phyloP scores from a whole-genome alignment of 2,329 filamentous ascomycete species.

The Rutstroemia sp. region DNA sequence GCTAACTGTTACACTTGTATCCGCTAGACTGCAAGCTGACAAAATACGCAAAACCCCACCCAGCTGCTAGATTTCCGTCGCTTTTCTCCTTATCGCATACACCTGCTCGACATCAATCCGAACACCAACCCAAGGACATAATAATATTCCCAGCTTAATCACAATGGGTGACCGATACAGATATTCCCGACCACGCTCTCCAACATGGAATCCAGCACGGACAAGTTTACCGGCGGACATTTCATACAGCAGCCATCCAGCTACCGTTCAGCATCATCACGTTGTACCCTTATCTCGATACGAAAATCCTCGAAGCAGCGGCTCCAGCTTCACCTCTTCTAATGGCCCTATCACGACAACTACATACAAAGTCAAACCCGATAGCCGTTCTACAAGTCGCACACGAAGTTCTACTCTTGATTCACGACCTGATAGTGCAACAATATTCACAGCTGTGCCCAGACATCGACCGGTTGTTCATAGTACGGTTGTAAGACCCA shows the following conservation, averaged over 20 bases:
- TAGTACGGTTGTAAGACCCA: slow-evolving; percentile 27
- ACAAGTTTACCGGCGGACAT: slow-evolving; percentile 46
- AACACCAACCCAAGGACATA: background rate
- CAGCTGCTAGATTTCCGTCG: background rate
- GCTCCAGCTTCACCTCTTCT: slow-evolving; percentile 22
- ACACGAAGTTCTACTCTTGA: slow-evolving; percentile 44
- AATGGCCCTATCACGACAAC: slow-evolving; percentile 40
- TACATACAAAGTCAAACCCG: slow-evolving; percentile 49
- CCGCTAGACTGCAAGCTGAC: slow-evolving; percentile 1
- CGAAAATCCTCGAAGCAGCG: slow-evolving; percentile 31
- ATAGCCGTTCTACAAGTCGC: slow-evolving; percentile 42
- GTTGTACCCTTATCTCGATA: slow-evolving; percentile 39
- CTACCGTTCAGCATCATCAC: slow-evolving; percentile 40
- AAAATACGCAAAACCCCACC: background rate
- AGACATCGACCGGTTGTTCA: slow-evolving; percentile 25
- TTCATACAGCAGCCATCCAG: slow-evolving; percentile 3
- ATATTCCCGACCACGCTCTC: slow-evolving; percentile 38
- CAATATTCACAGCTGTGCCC: slow-evolving; percentile 48
- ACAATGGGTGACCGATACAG: slow-evolving; percentile 41
- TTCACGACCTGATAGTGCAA: slow-evolving; percentile 39
- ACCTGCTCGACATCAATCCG: background rate
- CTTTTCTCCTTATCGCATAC: background rate
- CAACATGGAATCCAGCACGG: slow-evolving; percentile 43
- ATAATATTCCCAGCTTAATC: background rate
- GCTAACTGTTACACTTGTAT: slow-evolving; percentile 4